Conservation (phyloP, 306 rosid species). For the Hylodesmum podocarpum region DNA sequence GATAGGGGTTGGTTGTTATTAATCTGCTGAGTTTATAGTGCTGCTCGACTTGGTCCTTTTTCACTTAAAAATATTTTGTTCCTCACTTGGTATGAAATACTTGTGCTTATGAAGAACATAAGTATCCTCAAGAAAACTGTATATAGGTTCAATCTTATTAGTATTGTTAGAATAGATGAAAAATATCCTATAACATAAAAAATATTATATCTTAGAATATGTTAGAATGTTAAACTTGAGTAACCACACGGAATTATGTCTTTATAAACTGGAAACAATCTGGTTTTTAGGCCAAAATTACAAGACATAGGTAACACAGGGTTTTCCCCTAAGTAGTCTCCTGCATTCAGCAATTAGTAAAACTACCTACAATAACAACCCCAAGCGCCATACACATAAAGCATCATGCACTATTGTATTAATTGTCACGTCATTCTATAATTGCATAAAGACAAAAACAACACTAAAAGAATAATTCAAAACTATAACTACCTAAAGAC, state of each 20-base stretch:
- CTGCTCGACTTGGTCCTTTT: constrained; percentile 18
- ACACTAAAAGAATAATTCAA: not conserved
- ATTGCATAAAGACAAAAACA: not conserved
- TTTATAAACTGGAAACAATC: not conserved
- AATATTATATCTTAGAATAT: not conserved
- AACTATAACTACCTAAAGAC: not conserved
- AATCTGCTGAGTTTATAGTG: not conserved
- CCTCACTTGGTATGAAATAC: constrained; percentile 3
- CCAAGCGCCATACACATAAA: not conserved
- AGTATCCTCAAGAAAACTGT: not conserved
- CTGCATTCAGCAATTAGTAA: not conserved
- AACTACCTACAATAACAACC: not conserved
- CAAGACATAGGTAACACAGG: not conserved
- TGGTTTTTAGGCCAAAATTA: not conserved
- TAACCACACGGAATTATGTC: not conserved
- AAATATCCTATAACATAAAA: not conserved
- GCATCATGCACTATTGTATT: too few species aligned
- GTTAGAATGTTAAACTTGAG: not conserved
- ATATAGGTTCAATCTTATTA: not conserved
- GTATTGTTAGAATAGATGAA: not conserved
- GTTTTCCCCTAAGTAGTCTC: not conserved
- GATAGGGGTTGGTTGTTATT: not conserved
- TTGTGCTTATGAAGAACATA: not conserved
- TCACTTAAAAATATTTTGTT: constrained; percentile 14
- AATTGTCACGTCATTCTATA: not conserved